These are phyloP conservation scores for Taphrina communis DNA, from an alignment of 1,139 yeast genomes.

Conservation along the genomic window DNA sequence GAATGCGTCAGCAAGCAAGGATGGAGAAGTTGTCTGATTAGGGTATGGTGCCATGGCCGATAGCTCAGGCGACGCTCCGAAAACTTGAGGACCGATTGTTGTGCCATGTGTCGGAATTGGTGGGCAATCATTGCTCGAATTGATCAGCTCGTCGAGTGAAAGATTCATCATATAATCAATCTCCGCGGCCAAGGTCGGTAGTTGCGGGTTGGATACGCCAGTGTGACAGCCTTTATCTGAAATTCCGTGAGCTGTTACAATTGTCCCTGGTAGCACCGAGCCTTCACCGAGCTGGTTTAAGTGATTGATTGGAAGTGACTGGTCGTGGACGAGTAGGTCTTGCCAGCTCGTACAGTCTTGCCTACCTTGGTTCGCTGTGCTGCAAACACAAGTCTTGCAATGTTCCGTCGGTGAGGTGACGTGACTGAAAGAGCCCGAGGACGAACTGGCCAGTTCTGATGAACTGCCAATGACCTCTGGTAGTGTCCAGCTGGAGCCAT, in stretches of 20 bases:
- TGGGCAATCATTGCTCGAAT: not conserved
- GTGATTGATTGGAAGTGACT: not conserved
- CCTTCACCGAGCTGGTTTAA: not conserved
- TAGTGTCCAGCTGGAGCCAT: not conserved
- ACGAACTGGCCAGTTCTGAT: too few species aligned
- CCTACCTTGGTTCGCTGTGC: not conserved
- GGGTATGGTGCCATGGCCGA: not conserved
- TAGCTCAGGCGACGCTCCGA: not conserved
- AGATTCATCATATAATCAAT: not conserved
- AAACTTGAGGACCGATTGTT: not conserved
- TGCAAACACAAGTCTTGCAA: conserved; percentile 2
- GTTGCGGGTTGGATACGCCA: not conserved
- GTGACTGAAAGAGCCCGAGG: too few species aligned
- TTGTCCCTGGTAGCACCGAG: too few species aligned
- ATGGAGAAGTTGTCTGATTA: not conserved
- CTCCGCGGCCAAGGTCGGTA: not conserved
- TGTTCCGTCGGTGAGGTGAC: not conserved
- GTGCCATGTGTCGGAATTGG: not conserved
- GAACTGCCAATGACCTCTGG: not conserved
- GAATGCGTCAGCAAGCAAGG: not conserved
- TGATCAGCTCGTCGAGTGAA: not conserved
- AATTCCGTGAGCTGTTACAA: too few species aligned
- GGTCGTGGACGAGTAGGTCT: not conserved
- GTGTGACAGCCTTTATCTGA: too few species aligned
- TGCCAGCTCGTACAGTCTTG: not conserved